Evolutionary conservation across 2,329 filamentous ascomycete species (phyloP).

Genomic region (Fonsecaea erecta): DNA sequence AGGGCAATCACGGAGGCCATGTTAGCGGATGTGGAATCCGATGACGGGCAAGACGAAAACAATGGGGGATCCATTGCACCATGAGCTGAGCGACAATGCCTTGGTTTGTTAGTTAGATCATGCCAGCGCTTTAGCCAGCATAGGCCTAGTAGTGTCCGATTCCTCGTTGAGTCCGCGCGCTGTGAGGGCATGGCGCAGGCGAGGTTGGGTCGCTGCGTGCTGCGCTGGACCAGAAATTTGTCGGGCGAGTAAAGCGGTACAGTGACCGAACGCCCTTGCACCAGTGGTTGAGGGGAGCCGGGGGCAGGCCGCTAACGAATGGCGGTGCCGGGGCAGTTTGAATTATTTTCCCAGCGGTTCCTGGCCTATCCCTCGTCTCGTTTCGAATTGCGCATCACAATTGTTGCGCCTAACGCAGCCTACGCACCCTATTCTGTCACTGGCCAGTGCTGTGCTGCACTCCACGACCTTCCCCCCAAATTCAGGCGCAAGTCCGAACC

Average conservation of each 20-base stretch:
- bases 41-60: background rate
- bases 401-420: conserved; percentile 25
- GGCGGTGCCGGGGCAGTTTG: conserved; percentile 2
- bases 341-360: conserved; percentile 15
- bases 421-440: conserved; percentile 8
- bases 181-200: background rate
- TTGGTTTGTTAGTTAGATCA: background rate
- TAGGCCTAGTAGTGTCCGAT: background rate
- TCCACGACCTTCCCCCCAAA: conserved; percentile 7
- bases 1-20: background rate
- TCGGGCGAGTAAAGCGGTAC: conserved; percentile 13
- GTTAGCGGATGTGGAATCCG: background rate
- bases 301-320: background rate
- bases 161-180: background rate
- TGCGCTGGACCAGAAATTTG: background rate
- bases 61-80: background rate
- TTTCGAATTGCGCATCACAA: conserved; percentile 32
- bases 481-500: conserved; percentile 13
- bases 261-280: conserved; percentile 15
- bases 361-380: conserved; percentile 26
- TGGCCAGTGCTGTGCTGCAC: conserved; percentile 5
- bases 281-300: conserved; percentile 12
- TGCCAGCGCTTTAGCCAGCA: background rate
- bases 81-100: background rate
- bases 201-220: background rate